Evolutionary conservation across 768 basidiomycete genomes (phyloP).

Genomic region (Termitomyces bulborhizus): DNA sequence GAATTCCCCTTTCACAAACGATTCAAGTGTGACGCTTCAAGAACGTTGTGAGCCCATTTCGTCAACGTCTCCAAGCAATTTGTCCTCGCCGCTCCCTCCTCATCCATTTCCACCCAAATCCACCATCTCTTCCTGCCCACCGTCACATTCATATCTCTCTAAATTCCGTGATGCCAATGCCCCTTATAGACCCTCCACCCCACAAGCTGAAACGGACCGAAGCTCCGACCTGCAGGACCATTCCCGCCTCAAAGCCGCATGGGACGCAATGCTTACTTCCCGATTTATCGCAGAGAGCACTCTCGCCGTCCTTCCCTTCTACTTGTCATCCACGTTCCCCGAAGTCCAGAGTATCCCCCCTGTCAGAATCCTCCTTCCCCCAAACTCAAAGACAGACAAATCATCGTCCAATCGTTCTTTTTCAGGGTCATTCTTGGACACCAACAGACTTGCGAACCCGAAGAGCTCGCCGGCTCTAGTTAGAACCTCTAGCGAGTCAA

Average conservation of each 20-base stretch:
- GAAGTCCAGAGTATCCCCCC: slow-evolving; percentile 45
- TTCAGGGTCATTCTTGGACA: too few relatives aligned
- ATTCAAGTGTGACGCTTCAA: slow-evolving; percentile 12
- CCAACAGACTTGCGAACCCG: not conserved
- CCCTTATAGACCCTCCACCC: slow-evolving; percentile 11
- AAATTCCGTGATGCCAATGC: not conserved
- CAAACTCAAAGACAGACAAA: slow-evolving; percentile 27
- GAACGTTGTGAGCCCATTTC: slow-evolving; percentile 10
- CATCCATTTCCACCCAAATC: not conserved
- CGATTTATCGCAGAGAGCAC: slow-evolving; percentile 51
- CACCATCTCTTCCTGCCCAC: not conserved
- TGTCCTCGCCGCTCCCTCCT: not conserved
- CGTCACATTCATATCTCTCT: not conserved
- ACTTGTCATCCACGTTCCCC: slow-evolving; percentile 49
- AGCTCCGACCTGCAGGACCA: slow-evolving; percentile 52
- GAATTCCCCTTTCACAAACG: slow-evolving; percentile 13
- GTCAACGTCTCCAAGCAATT: slow-evolving; percentile 1
- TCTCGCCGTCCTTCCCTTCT: slow-evolving; percentile 59
- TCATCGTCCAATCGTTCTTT: not conserved
- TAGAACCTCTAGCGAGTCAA: not conserved
- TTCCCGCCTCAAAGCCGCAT: slow-evolving; percentile 50
- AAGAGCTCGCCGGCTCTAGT: not conserved
- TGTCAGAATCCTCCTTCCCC: slow-evolving; percentile 49
- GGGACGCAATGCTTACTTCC: slow-evolving; percentile 60
- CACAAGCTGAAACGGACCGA: not conserved